Evolutionary conservation across 176 grass and related monocot species (phyloP).

Genomic region (Paspalum vaginatum): DNA sequence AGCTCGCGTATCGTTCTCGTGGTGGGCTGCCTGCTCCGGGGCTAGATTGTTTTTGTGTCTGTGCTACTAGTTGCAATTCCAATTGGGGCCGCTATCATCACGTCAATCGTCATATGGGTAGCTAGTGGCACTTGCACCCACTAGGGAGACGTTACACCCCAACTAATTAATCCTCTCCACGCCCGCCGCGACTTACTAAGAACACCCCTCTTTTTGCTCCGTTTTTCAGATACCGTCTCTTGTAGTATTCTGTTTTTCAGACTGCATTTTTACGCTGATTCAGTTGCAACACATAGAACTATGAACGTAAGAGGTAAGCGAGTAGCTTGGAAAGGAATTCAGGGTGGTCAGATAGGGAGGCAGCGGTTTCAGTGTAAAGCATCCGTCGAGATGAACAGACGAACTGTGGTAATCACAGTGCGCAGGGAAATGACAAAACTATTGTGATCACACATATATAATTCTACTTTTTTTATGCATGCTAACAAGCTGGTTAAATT

Average conservation of each 20-base stretch:
- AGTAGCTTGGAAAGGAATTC: no score
- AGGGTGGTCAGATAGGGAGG: no score
- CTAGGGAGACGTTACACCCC: conserved; percentile 29
- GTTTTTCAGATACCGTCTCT: neutral
- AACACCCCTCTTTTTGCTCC: neutral
- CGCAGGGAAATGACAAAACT: neutral
- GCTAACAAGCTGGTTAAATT: no score
- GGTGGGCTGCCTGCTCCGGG: neutral
- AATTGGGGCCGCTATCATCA: conserved; percentile 18
- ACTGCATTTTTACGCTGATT: no score
- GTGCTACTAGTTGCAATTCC: neutral
- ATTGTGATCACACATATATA: neutral
- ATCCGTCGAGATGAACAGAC: neutral
- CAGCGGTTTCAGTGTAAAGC: neutral
- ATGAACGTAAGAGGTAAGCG: no score
- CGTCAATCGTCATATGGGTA: conserved; percentile 21
- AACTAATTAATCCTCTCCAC: conserved; percentile 33
- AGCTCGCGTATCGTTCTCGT: neutral
- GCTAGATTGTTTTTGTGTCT: neutral
- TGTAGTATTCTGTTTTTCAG: neutral
- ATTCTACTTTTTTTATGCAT: no score
- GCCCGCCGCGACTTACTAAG: neutral
- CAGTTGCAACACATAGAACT: no score
- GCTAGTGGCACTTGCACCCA: conserved; percentile 33
- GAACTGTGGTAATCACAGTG: neutral